phyloP scores from a whole-genome alignment of 345 rosid genomes.

The Rubroshorea leprosula region DNA sequence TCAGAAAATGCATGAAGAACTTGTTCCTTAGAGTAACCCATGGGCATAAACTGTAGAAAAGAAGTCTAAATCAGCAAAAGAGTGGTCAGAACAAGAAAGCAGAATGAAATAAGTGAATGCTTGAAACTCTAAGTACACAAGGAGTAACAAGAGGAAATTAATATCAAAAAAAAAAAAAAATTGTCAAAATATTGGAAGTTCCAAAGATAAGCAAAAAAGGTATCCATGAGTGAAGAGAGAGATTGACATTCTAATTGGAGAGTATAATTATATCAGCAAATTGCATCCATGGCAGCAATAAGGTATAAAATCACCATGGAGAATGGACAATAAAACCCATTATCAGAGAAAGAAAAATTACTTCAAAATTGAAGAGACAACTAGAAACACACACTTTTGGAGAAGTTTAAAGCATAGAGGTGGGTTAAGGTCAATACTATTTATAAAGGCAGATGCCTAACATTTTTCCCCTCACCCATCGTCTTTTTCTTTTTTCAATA shows the following conservation, averaged over 20 bases:
- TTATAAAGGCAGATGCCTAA: background rate
- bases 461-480: no score
- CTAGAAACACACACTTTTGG: background rate
- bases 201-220: background rate
- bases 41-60: constrained; percentile 36
- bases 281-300: no score
- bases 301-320: no score
- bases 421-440: background rate
- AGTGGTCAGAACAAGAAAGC: background rate
- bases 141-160: background rate
- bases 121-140: constrained; percentile 1
- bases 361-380: constrained; percentile 2
- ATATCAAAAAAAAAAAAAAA: no score
- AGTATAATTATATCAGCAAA: background rate
- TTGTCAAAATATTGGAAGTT: background rate
- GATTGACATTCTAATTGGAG: background rate
- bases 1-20: constrained; percentile 48
- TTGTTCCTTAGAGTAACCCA: constrained; percentile 65
- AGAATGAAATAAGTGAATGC: background rate
- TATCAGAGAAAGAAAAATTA: constrained; percentile 5
- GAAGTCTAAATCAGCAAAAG: constrained; percentile 15
- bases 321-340: background rate
- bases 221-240: background rate
- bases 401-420: background rate
- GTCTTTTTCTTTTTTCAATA: no score